A percentile compares a stretch with the other conserved stretches of the same genome.
phyloP scores from a whole-genome alignment of 2,329 filamentous ascomycete species.

The Colletotrichum theobromicola region DNA sequence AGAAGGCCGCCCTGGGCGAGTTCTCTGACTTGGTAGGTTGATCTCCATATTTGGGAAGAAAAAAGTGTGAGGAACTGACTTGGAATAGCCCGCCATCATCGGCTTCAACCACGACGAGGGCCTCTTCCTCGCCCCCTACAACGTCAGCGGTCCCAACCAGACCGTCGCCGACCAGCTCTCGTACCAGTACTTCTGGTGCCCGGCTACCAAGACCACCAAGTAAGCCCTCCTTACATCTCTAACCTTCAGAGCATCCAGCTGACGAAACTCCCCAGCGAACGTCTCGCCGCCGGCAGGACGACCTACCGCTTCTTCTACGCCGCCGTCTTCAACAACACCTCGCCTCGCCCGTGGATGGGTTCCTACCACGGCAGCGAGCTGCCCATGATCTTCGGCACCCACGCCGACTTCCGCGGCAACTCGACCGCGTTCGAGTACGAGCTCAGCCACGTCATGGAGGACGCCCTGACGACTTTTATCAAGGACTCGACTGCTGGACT shows the following conservation, averaged over 20 bases:
- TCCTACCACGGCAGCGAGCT: slow-evolving; percentile 35
- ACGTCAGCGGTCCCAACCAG: slow-evolving; percentile 4
- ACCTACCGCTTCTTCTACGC: slow-evolving; percentile 32
- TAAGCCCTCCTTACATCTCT: background rate
- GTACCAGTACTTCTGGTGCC: slow-evolving; percentile 17
- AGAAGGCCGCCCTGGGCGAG: slow-evolving; percentile 21
- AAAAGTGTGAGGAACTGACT: background rate
- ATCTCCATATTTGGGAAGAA: background rate
- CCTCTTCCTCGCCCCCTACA: slow-evolving; percentile 14
- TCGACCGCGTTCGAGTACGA: slow-evolving; percentile 18
- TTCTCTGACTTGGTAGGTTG: slow-evolving; percentile 3
- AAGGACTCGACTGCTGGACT: slow-evolving; percentile 8
- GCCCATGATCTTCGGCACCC: slow-evolving; percentile 37
- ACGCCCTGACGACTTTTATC: slow-evolving; percentile 11
- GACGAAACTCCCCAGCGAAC: background rate
- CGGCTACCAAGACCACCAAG: slow-evolving; percentile 16
- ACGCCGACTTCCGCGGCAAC: slow-evolving; percentile 23
- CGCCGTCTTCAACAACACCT: slow-evolving; percentile 34
- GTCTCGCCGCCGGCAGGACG: slow-evolving; percentile 9
- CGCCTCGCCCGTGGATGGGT: slow-evolving; percentile 28
- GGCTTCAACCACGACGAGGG: slow-evolving; percentile 16
- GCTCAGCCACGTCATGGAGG: slow-evolving; percentile 18
- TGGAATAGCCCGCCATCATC: slow-evolving; percentile 2
- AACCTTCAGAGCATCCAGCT: background rate
- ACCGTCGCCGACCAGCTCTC: slow-evolving; percentile 1